These are phyloP conservation scores for Dryas octopetala DNA, from an alignment of 306 rosid genomes.

Conservation along the genomic window DNA sequence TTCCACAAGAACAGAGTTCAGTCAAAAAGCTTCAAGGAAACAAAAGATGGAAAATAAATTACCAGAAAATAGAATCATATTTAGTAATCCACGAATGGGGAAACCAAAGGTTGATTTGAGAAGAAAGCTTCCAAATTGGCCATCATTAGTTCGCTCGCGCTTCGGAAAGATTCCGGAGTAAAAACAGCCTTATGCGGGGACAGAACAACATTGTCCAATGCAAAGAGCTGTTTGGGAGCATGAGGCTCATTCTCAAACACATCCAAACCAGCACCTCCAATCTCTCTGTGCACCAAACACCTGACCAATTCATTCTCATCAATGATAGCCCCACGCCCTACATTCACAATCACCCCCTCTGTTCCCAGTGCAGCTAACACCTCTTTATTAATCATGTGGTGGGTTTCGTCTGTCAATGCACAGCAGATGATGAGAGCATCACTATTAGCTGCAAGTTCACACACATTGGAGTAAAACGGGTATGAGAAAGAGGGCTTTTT, in stretches of 20 bases:
- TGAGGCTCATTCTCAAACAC: too few relatives aligned
- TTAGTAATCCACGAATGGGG: neutral
- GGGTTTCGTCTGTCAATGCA: slow-evolving; percentile 44
- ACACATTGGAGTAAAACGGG: slow-evolving; percentile 33
- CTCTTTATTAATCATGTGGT: slow-evolving; percentile 38
- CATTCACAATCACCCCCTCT: slow-evolving; percentile 44
- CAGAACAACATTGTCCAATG: too few relatives aligned
- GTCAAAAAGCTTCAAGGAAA: too few relatives aligned
- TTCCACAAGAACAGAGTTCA: too few relatives aligned
- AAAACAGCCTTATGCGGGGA: too few relatives aligned
- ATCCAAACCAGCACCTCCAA: slow-evolving; percentile 56
- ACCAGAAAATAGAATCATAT: too few relatives aligned
- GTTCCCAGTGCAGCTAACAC: slow-evolving; percentile 45
- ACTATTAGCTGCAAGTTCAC: slow-evolving; percentile 41
- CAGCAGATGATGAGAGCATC: slow-evolving; percentile 48
- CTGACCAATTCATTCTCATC: slow-evolving; percentile 49
- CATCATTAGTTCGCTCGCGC: slow-evolving; percentile 27
- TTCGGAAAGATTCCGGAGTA: too few relatives aligned
- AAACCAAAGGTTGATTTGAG: slow-evolving; percentile 40
- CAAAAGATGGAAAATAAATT: too few relatives aligned
- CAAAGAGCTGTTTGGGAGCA: too few relatives aligned
- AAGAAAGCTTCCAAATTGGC: slow-evolving; percentile 52
- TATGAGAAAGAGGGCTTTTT: slow-evolving; percentile 32
- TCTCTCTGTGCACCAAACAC: slow-evolving; percentile 35
- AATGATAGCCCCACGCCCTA: slow-evolving; percentile 47